Percentiles rank a stretch among this genome's conserved stretches.
Conservation (phyloP, 495 filamentous ascomycete genomes). For the Penicillium roqueforti region DNA sequence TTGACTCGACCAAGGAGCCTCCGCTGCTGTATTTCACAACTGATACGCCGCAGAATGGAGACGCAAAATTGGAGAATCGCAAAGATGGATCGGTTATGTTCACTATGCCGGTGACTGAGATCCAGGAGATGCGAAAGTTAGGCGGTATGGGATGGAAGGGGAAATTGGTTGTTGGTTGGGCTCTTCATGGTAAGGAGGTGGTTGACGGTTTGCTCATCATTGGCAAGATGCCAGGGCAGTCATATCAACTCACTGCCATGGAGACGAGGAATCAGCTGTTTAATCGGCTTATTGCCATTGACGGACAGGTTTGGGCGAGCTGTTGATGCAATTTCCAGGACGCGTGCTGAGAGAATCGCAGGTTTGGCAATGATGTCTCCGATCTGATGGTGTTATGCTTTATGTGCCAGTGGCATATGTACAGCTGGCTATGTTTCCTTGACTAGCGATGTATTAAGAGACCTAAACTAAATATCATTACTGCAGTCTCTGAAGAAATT, state of each 20-base stretch:
- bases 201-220: slow-evolving; percentile 71
- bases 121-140: slow-evolving; percentile 70
- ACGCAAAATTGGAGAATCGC: slow-evolving; percentile 37
- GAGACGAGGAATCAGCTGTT: slow-evolving; percentile 75
- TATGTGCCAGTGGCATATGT: background rate
- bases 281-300: slow-evolving; percentile 77
- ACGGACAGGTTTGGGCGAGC: slow-evolving; percentile 82
- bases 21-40: slow-evolving; percentile 44
- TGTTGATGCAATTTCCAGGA: slow-evolving; percentile 48
- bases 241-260: slow-evolving; percentile 65
- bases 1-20: slow-evolving; percentile 50
- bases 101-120: slow-evolving; percentile 51
- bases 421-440: background rate
- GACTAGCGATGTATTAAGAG: background rate
- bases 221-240: slow-evolving; percentile 47
- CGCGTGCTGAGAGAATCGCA: slow-evolving; percentile 22
- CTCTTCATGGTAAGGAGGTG: slow-evolving; percentile 65
- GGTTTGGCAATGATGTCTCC: slow-evolving; percentile 18
- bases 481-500: background rate
- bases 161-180: slow-evolving; percentile 81
- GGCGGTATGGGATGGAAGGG: slow-evolving; percentile 87
- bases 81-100: slow-evolving; percentile 36
- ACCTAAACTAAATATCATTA: background rate
- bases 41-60: slow-evolving; percentile 26
- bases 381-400: background rate